Evolutionary conservation across 805 yeast genomes (phyloP), one percentile per base, ranked within the genome.

Genomic region (Saturnispora gosingensis): DNA sequence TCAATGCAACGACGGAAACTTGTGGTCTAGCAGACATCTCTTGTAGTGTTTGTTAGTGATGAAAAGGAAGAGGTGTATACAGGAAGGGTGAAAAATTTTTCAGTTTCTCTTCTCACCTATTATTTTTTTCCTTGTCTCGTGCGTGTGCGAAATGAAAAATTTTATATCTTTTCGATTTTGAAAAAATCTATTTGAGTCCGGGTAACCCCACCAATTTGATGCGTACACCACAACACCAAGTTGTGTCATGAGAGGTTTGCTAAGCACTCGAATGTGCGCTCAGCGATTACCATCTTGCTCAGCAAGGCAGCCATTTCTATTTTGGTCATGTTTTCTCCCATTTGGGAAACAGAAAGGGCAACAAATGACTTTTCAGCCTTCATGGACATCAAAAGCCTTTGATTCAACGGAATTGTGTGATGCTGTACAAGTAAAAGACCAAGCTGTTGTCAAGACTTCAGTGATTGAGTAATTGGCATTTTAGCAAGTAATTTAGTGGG

Each of bases 1-100:
- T 72, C 53, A 63, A 54, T 72, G 95, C 77, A 77, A 85, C 79
- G 70, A 95, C 97, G 68, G 97, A 80, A 74, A 93, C 98, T 81
- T 88, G 95, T 72, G 99, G 98, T 77, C 96, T 89, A 44, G 61
- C 57, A 72, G 71, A 67, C 71, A 67, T 67, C 54, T 48, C 42
- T 61, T 47, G 40, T 11, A 48, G 45, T 49, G 45, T 46, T 47
- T 47, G 50, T 54, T 20, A 40, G 54, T 47, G 49, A 18, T 42
- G 32, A 32, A n/a, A 40, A 36, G 16, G 38, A 34, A 36, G 34
- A 39, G 24, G 34, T 5, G 27, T 25, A 35, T 9, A 13, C 28
- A 7, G 28, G 35, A 30, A 25, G 18, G 39, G 45, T 48, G 51
- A 51, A 51, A 40, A 47, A 47, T 47, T 47, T 42, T 47, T 51